Conservation (phyloP, 495 filamentous ascomycete genomes). For the Ramalina peruviana region DNA sequence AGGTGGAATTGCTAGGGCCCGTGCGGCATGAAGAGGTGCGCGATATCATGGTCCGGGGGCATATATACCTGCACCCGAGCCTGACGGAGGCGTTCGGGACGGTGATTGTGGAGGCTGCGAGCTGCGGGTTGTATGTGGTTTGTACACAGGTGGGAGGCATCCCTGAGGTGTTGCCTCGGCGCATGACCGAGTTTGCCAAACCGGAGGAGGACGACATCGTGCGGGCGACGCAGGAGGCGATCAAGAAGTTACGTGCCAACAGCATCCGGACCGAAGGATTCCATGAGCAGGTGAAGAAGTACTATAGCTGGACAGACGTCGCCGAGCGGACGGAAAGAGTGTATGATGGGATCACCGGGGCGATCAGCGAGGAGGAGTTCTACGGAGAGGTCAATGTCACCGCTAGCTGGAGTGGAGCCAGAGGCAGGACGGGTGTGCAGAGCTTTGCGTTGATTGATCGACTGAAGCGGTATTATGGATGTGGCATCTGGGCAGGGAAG, state of each 20-base stretch:
- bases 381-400: conserved; percentile 56
- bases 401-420: conserved; percentile 49
- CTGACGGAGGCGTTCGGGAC: conserved; percentile 96
- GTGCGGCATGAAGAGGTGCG: conserved; percentile 92
- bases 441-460: conserved; percentile 89
- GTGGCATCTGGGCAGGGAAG: conserved; percentile 98
- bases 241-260: conserved; percentile 63
- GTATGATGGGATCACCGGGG: conserved; percentile 79
- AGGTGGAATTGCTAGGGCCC: conserved; percentile 80
- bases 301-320: conserved; percentile 97
- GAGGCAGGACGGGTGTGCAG: conserved; percentile 58
- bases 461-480: conserved; percentile 94
- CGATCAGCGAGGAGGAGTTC: conserved; percentile 71
- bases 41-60: conserved; percentile 95
- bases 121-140: conserved; percentile 89
- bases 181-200: conserved; percentile 90
- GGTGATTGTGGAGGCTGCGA: conserved; percentile 91
- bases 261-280: conserved; percentile 84
- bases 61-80: conserved; percentile 91
- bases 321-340: conserved; percentile 85
- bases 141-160: conserved; percentile 94
- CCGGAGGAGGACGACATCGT: conserved; percentile 90
- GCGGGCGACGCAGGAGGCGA: conserved; percentile 65
- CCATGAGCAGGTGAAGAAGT: conserved; percentile 89
- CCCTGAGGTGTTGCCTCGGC: conserved; percentile 80